Base-by-base conservation (phyloP, 306 rosid species). In the Castanea sativa region DNA sequence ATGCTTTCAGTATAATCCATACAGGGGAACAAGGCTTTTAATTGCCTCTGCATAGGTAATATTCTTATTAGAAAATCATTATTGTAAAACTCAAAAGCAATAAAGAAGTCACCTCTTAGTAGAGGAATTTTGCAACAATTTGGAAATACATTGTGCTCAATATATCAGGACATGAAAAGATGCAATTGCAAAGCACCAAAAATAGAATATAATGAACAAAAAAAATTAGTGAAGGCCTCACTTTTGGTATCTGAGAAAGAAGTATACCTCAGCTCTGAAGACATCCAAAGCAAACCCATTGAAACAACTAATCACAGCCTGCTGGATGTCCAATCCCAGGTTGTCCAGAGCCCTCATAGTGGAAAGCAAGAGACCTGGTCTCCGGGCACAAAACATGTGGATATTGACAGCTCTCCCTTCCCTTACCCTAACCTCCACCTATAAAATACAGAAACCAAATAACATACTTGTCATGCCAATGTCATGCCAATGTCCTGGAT, bases 291-390 rank as follows among this genome's bases (percentile, higher is more conserved):
- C 99, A 77, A 95, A 95, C 30, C 98, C 99, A 78, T 95, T 93
- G 85, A 95, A 95, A 87, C 99, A 95, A 80, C 99, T 95, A 68
- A 95, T 93, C 45, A 95, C 99, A 69, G 99, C 99, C 71, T 95
- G 99, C 81, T 95, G 99, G 82, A 95, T 88, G 80, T 95, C 99
- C 86, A 95, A 78, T 59, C 99, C 99, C 4, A 95, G 94, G 86
- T 78, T 90, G 69, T 95, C 99, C 85, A 95, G 76, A 73, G 97
- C 93, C 85, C 89, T 91, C 92, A 95, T 89, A 69, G 97, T 89
- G 68, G 99, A 92, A 55, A 95, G 92, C 86, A 95, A 80, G 74
- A 95, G 94, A 49, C 99, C 99, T 11, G 97, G 96, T 80, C 97
- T 86, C 65, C 97, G 93, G 72, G 88, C 86, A 64, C 99, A 95